Percentiles rank a stretch among this genome's conserved stretches.
Evolutionary conservation across 2,329 filamentous ascomycete genomes (phyloP).

Genomic region (Epichloe glyceriae): DNA sequence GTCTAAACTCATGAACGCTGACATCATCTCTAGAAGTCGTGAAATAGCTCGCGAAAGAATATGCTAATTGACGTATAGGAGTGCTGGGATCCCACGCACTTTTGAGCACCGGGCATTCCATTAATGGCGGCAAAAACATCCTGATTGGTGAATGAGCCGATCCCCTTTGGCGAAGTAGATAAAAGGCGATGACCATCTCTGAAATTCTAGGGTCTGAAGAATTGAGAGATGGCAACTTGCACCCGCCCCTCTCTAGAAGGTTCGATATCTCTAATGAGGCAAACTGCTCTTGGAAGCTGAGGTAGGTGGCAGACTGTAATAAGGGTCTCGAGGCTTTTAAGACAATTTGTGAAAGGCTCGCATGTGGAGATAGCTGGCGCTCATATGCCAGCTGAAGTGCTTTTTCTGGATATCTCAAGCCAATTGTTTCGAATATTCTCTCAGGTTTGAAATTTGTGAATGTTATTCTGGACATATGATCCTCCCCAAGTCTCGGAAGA

Average conservation of each 20-base stretch:
- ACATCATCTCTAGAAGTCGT: background rate
- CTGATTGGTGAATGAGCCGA: conserved; percentile 13
- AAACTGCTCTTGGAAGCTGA: conserved; percentile 2
- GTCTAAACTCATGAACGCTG: conserved; percentile 23
- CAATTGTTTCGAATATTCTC: conserved; percentile 29
- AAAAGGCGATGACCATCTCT: conserved; percentile 23
- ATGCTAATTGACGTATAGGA: conserved; percentile 38
- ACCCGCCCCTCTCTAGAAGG: background rate
- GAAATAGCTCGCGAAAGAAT: conserved; percentile 25
- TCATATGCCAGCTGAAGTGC: conserved; percentile 24
- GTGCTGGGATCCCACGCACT: conserved; percentile 45
- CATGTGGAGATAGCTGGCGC: conserved; percentile 15
- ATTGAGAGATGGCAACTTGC: conserved; percentile 5
- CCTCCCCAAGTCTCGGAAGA: conserved; percentile 51
- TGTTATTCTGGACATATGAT: conserved; percentile 12
- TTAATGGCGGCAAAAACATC: conserved; percentile 53
- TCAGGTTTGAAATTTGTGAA: conserved; percentile 19
- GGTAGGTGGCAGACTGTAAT: conserved; percentile 9
- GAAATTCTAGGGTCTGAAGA: conserved; percentile 26
- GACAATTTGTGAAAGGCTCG: conserved; percentile 18
- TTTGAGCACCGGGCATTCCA: conserved; percentile 40
- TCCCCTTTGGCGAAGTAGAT: background rate
- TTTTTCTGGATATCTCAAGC: conserved; percentile 19
- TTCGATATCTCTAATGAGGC: background rate
- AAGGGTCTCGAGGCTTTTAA: conserved; percentile 14